Base-by-base conservation (phyloP, 2,329 filamentous ascomycete genomes). In the Pseudogymnoascus sp. region DNA sequence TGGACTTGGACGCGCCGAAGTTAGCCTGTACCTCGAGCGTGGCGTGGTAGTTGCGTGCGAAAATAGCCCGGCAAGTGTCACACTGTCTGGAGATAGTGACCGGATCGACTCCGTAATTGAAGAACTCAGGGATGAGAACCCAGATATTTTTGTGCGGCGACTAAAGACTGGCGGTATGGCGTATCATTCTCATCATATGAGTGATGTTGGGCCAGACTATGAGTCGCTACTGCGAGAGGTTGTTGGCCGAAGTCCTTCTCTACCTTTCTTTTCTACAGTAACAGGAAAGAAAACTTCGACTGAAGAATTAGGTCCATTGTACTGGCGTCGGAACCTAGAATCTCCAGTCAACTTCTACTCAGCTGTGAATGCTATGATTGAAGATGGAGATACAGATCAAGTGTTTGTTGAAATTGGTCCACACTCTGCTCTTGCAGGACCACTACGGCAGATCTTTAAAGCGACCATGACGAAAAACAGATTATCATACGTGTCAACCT, bases 271-370 rank as follows among this genome's bases (percentile, higher is more conserved):
- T 23, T 56, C 50, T 19, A 56, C 26, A 29, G 50, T 56, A n/a
- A 56, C 23, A 29, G 50, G 50, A 10, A 72, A 72, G 9, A 17
- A 15, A 7, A 10, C 11, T n/a, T 29, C 23, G 9, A 2, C 21
- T 9, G 23, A 29, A 56, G 59, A 62, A 3, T 42, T 69, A 1
- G 62, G 61, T n/a, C 33, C 63, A 10, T 26, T 35, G 3, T 82
- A 82, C 67, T 82, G 80, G 80, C 70, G 71, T 2, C 65, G 70
- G 4, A 82, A 82, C 62, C 67, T 82, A 66, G 71, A 76, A 1
- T 76, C 74, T 0, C 74, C 74, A 1, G 80, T 82, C 15, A 70
- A 74, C 3, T 82, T 79, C 63, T 65, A 62, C 66, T 10, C 63
- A 65, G 11, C 66, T 29, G 46, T 56, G n/a, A 63, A 65, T n/a